A percentile compares a stretch with the other conserved stretches of the same genome.
These are phyloP conservation scores for Aegilops sharonensis DNA, from an alignment of 176 grass and related monocot genomes.

Conservation along the genomic window DNA sequence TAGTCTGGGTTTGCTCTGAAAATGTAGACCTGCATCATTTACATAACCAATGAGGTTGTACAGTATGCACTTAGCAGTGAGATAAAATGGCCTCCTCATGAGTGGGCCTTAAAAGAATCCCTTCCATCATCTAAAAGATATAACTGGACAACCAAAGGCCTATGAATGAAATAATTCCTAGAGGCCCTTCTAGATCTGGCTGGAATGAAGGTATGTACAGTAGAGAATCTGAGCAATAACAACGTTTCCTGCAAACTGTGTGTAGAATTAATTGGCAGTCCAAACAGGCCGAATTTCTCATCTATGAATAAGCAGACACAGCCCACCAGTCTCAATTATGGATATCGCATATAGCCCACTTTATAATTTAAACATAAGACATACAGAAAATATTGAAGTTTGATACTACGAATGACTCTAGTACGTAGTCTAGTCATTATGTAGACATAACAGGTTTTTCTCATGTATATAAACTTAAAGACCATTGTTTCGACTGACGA, in stretches of 20 bases:
- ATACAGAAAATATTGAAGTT: neutral
- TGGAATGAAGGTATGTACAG: neutral
- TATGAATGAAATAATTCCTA: neutral
- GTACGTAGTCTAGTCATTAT: neutral
- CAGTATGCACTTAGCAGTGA: neutral
- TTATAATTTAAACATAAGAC: neutral
- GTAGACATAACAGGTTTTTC: neutral
- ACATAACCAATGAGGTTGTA: neutral
- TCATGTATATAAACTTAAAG: neutral
- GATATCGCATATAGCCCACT: neutral
- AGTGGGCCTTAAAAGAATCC: neutral
- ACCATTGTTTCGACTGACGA: neutral
- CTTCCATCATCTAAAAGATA: neutral
- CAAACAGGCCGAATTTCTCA: neutral
- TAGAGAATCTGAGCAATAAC: neutral
- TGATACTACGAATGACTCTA: neutral
- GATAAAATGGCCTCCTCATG: neutral
- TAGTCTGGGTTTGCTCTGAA: conserved; percentile 62
- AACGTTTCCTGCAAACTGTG: neutral
- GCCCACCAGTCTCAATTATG: neutral
- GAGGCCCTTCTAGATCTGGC: too few species aligned
- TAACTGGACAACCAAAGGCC: neutral
- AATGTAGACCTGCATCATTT: conserved; percentile 67
- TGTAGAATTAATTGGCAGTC: neutral
- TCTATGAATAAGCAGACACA: neutral